These are phyloP conservation scores for Fusarium avenaceum DNA, from an alignment of 2,329 filamentous ascomycete species.

Conservation along the genomic window DNA sequence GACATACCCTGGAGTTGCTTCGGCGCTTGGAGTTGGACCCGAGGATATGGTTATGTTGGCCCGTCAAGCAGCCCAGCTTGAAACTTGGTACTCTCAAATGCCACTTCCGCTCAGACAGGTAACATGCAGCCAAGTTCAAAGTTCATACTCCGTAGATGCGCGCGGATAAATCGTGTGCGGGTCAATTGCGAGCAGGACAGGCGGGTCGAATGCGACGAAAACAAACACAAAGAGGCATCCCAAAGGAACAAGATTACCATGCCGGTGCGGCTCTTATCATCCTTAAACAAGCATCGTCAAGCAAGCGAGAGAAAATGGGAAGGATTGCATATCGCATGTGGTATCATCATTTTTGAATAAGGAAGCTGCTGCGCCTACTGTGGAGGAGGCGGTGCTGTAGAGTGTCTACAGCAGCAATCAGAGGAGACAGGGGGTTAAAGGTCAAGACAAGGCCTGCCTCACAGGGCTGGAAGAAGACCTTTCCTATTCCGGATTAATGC, in stretches of 20 bases:
- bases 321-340: constrained; percentile 8
- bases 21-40: constrained; percentile 23
- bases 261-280: constrained; percentile 4
- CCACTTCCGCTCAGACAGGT: too few species aligned
- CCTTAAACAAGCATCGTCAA: not conserved
- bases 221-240: constrained; percentile 34
- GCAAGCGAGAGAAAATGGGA: not conserved
- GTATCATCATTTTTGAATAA: constrained; percentile 11
- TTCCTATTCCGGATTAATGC: constrained; percentile 20
- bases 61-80: constrained; percentile 4
- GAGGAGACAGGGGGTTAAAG: not conserved
- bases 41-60: constrained; percentile 17
- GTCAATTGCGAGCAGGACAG: not conserved
- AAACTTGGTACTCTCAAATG: constrained; percentile 7
- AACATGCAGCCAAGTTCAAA: not conserved
- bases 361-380: constrained; percentile 28
- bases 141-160: not conserved
- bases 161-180: not conserved
- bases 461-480: constrained; percentile 36
- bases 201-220: not conserved
- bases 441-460: constrained; percentile 30
- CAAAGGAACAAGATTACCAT: not conserved
- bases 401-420: constrained; percentile 1
- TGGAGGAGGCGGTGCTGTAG: constrained; percentile 32
- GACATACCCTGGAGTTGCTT: constrained; percentile 15